Evolutionary conservation across 2,329 filamentous ascomycete species (phyloP), one percentile per base, ranked within the genome.

Genomic region (Ceratocystis diversiconidia): DNA sequence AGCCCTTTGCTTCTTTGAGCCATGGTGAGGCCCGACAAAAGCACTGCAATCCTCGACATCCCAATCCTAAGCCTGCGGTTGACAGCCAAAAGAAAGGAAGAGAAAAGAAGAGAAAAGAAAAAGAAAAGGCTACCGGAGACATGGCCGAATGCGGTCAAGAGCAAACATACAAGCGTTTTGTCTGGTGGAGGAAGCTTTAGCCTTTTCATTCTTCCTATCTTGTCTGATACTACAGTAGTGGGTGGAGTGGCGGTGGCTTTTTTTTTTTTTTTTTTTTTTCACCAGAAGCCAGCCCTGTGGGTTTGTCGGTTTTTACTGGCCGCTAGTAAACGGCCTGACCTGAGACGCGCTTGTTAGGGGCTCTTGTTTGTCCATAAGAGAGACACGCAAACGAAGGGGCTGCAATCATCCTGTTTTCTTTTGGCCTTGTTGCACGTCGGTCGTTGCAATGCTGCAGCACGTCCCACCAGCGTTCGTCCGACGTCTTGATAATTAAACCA

Each of bases 341-440:
- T 59, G 55, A 59, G 55, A 59, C 55, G 55, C 55, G 17, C 55
- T 59, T 59, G 55, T 36, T n/a, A 10, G 15, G 36, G 12, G 55
- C 6, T 57, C 22, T 57, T 36, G 28, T 59, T 36, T 59, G 28
- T 5, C 15, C 55, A 15, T 36, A n/a, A 10, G 52, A 30, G 52
- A 57, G 30, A 32, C 19, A 57, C 5, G 6, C 12, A 59, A 36
- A 17, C 17, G 55, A 59, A 19, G 48, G n/a, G n/a, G 17, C n/a
- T 19, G 48, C 48, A 10, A 2, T 19, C 22, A 22, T 8, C 3
- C 22, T 1, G 48, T 22, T 52, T 52, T 57, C 15, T 30, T 32
- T 17, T 30, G 52, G 19, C 50, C 10, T 55, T 57, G 52, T 17
- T 17, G 55, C 15, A n/a, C 32, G 28, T 17, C 25, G 48, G 48